Conservation (phyloP, 768 basidiomycete genomes). For the Leccinum uliginosum region DNA sequence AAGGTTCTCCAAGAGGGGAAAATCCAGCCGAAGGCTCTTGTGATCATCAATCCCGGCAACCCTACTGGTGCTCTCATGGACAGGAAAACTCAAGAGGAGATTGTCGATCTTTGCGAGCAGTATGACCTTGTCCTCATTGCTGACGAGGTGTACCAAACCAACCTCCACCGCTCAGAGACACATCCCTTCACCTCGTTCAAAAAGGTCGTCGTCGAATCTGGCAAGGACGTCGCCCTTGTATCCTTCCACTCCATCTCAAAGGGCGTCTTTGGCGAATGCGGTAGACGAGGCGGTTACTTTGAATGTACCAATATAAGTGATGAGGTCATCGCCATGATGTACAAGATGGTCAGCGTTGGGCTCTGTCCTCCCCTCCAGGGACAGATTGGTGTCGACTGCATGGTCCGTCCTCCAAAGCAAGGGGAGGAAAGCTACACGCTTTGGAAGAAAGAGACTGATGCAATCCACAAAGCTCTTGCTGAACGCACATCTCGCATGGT, state of each 20-base stretch:
- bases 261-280: slow-evolving; percentile 94
- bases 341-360: slow-evolving; percentile 92
- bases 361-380: slow-evolving; percentile 89
- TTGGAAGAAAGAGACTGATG: slow-evolving; percentile 81
- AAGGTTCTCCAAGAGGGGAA: slow-evolving; percentile 58
- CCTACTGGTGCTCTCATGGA: slow-evolving; percentile 88
- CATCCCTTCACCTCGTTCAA: slow-evolving; percentile 94
- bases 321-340: slow-evolving; percentile 79
- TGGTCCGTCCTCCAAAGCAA: slow-evolving; percentile 83
- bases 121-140: slow-evolving; percentile 86
- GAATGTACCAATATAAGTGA: slow-evolving; percentile 80
- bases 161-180: slow-evolving; percentile 65
- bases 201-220: slow-evolving; percentile 73
- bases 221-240: slow-evolving; percentile 63
- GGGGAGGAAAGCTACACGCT: slow-evolving; percentile 72
- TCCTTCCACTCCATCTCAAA: slow-evolving; percentile 99
- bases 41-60: slow-evolving; percentile 98
- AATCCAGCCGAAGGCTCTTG: slow-evolving; percentile 71
- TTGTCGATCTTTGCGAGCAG: slow-evolving; percentile 83
- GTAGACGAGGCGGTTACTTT: slow-evolving; percentile 95
- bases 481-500: slow-evolving; percentile 71
- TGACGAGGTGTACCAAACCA: slow-evolving; percentile 97
- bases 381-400: slow-evolving; percentile 90
- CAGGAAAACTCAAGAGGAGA: slow-evolving; percentile 60
- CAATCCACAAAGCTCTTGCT: slow-evolving; percentile 72